phyloP scores from a whole-genome alignment of 495 filamentous ascomycete species.

The Terfezia boudieri region DNA sequence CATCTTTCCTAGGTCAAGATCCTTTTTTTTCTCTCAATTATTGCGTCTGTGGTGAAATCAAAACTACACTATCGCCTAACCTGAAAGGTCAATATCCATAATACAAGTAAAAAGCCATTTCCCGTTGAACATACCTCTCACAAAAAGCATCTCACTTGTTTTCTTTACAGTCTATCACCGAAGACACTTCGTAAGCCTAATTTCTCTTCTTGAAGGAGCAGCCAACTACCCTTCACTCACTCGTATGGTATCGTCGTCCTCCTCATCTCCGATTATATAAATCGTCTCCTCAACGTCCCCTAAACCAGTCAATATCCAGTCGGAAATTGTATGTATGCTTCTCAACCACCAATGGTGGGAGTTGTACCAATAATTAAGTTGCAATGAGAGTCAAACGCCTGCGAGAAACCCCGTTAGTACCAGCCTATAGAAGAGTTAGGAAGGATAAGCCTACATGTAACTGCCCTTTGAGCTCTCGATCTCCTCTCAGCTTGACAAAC shows the following conservation, averaged over 20 bases:
- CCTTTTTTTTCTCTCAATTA: not conserved
- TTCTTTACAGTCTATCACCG: constrained; percentile 59
- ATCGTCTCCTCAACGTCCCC: constrained; percentile 92
- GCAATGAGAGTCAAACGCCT: constrained; percentile 98
- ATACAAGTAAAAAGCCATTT: no score
- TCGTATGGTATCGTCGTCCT: constrained; percentile 49
- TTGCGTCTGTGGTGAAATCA: constrained; percentile 63
- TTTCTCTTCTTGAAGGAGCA: not conserved
- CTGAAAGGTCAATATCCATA: no score
- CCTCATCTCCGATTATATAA: constrained; percentile 69
- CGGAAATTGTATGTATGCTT: no score
- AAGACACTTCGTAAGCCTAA: not conserved
- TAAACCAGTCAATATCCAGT: not conserved
- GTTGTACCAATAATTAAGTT: constrained; percentile 58
- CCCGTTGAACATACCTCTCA: constrained; percentile 44
- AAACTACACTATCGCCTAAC: constrained; percentile 79
- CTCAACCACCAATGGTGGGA: not conserved
- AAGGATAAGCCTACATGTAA: constrained; percentile 47
- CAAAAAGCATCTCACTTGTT: constrained; percentile 98
- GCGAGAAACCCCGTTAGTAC: constrained; percentile 1
- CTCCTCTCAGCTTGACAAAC: constrained; percentile 87
- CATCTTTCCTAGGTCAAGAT: no score
- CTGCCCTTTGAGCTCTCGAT: constrained; percentile 83
- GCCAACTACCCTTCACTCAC: constrained; percentile 25
- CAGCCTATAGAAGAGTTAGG: constrained; percentile 1